Conservation (phyloP, 2,329 filamentous ascomycete species). For the Pseudopithomyces chartarum region DNA sequence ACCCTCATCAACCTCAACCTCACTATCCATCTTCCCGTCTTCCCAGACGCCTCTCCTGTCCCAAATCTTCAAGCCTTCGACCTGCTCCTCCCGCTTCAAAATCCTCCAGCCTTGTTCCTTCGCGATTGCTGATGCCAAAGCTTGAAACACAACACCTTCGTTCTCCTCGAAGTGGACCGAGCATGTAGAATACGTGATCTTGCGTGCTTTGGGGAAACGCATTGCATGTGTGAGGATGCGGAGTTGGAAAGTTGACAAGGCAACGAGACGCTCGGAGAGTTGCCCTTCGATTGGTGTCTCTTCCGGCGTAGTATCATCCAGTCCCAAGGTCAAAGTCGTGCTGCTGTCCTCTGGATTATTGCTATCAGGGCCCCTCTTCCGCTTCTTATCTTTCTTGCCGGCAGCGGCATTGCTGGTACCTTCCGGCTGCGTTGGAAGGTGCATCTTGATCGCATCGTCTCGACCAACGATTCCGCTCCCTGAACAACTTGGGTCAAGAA, state of each 20-base stretch:
- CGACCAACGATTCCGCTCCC: slow-evolving; percentile 93
- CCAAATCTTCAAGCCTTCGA: slow-evolving; percentile 78
- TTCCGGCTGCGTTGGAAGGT: slow-evolving; percentile 51
- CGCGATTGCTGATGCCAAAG: slow-evolving; percentile 71
- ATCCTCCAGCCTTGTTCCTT: slow-evolving; percentile 75
- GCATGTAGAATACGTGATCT: slow-evolving; percentile 92
- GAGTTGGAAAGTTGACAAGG: slow-evolving; percentile 81
- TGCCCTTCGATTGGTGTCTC: slow-evolving; percentile 44
- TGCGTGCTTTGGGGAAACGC: slow-evolving; percentile 67
- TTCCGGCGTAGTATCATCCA: slow-evolving; percentile 42
- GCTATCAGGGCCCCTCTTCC: slow-evolving; percentile 30
- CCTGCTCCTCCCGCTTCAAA: slow-evolving; percentile 73
- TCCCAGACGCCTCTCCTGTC: slow-evolving; percentile 61
- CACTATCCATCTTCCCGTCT: slow-evolving; percentile 26
- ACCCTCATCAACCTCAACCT: slow-evolving; percentile 55
- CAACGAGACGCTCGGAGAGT: slow-evolving; percentile 64
- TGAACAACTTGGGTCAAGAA: slow-evolving; percentile 93
- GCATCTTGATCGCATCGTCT: slow-evolving; percentile 73
- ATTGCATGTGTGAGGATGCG: slow-evolving; percentile 84
- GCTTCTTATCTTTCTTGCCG: slow-evolving; percentile 34
- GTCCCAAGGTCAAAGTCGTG: slow-evolving; percentile 25
- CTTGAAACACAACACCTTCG: slow-evolving; percentile 77
- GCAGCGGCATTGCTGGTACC: slow-evolving; percentile 27
- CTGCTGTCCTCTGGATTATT: slow-evolving; percentile 2
- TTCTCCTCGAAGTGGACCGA: slow-evolving; percentile 89